Percentiles rank a stretch among this genome's conserved stretches.
phyloP scores from a whole-genome alignment of 164 flowering plant genomes.

The Akebia trifoliata region DNA sequence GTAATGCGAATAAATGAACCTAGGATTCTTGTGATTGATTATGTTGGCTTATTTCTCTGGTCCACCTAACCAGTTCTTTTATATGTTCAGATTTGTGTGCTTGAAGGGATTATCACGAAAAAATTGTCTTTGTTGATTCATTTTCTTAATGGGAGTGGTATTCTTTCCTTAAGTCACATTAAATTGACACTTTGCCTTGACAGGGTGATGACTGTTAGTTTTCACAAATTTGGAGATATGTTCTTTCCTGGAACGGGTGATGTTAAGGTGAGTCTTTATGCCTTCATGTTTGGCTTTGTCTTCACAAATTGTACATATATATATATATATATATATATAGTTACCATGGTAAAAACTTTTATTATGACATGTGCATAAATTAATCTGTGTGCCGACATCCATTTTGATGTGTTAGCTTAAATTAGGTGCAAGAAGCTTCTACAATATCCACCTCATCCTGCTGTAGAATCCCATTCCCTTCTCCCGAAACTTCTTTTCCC shows the following conservation, averaged over 20 bases:
- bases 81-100: not conserved
- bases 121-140: not conserved
- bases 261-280: constrained; percentile 61
- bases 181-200: constrained; percentile 16
- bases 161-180: not conserved
- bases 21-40: not conserved
- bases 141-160: not conserved
- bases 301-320: not conserved
- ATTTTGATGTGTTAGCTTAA: too few species aligned
- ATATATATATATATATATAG: too few species aligned
- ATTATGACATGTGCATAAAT: too few species aligned
- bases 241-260: constrained; percentile 99
- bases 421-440: not conserved
- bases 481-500: not conserved
- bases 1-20: not conserved
- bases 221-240: constrained; percentile 89
- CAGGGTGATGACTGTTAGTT: constrained; percentile 99
- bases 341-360: too few species aligned
- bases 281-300: not conserved
- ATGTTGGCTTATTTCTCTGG: not conserved
- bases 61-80: not conserved
- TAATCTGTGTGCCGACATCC: too few species aligned
- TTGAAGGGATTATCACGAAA: too few species aligned
- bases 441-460: not conserved
- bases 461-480: not conserved